These are phyloP conservation scores for Aegilops bicornis DNA, from an alignment of 176 grass and related monocot genomes.

Conservation along the genomic window DNA sequence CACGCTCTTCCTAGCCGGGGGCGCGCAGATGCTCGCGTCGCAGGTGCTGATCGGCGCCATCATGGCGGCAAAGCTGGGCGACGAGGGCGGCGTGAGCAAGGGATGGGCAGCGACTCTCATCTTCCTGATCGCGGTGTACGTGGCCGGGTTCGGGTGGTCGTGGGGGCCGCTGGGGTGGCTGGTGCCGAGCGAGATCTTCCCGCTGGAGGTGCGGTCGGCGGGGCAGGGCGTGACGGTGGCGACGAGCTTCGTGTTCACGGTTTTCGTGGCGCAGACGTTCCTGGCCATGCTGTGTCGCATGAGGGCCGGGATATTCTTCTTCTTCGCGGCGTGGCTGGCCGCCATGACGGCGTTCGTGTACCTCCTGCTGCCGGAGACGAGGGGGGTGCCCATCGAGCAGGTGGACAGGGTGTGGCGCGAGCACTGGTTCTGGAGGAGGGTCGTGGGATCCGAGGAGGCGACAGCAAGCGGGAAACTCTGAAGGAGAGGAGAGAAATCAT, in stretches of 20 bases:
- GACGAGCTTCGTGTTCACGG: constrained; percentile 47
- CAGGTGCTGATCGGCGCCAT: constrained; percentile 54
- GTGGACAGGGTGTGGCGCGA: constrained; percentile 47
- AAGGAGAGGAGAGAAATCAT: background rate
- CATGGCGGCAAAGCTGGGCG: constrained; percentile 40
- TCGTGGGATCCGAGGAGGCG: constrained; percentile 1
- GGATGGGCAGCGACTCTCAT: constrained; percentile 31
- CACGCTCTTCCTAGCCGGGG: constrained; percentile 45
- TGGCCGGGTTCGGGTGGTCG: constrained; percentile 66
- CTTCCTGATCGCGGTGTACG: constrained; percentile 60
- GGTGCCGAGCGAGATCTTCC: constrained; percentile 74
- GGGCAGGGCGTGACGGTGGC: constrained; percentile 60
- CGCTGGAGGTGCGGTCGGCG: constrained; percentile 61
- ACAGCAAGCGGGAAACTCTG: background rate
- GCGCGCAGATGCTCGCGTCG: constrained; percentile 49
- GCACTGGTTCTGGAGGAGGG: constrained; percentile 66
- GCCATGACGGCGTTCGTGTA: constrained; percentile 60
- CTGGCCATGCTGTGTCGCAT: constrained; percentile 56
- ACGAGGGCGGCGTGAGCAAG: constrained; percentile 7
- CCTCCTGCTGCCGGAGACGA: constrained; percentile 61
- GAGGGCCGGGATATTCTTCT: constrained; percentile 61
- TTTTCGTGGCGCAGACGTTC: constrained; percentile 58
- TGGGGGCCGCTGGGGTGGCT: constrained; percentile 70
- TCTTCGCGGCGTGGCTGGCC: constrained; percentile 65
- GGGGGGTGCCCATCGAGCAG: constrained; percentile 63